Conservation (phyloP, 768 basidiomycete genomes). For the Phlebiopsis gigantea region DNA sequence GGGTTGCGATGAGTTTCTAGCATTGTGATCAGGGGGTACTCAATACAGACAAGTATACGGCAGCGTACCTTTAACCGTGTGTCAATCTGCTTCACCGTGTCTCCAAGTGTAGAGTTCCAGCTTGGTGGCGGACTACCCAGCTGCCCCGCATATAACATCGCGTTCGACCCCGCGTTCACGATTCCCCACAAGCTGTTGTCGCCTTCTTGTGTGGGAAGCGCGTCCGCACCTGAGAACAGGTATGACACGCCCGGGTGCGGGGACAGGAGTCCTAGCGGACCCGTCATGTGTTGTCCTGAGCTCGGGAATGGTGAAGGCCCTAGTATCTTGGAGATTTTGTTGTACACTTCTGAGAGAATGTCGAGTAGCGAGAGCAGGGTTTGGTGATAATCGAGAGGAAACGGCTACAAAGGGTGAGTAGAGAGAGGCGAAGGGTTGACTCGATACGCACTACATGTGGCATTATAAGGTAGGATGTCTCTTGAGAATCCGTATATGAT, state of each 20-base stretch:
- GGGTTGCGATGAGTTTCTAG: constrained; percentile 70
- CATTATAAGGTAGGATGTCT: constrained; percentile 64
- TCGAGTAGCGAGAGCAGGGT: constrained; percentile 85
- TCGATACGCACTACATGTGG: constrained; percentile 64
- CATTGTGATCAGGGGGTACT: neutral
- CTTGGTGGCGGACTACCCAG: constrained; percentile 48
- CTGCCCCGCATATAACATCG: constrained; percentile 27
- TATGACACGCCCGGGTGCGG: constrained; percentile 84
- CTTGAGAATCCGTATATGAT: constrained; percentile 55
- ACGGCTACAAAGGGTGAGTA: constrained; percentile 51
- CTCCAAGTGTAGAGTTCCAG: constrained; percentile 62
- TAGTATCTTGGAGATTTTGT: constrained; percentile 78
- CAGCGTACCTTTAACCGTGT: constrained; percentile 71
- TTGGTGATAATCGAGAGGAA: constrained; percentile 84
- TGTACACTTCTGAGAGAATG: constrained; percentile 84
- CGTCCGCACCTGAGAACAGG: constrained; percentile 51
- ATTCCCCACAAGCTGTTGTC: constrained; percentile 70
- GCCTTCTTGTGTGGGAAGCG: constrained; percentile 31
- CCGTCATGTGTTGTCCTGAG: constrained; percentile 69
- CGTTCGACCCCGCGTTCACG: constrained; percentile 29
- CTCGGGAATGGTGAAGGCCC: constrained; percentile 76
- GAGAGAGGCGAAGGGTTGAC: neutral
- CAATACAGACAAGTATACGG: neutral
- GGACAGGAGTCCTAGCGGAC: constrained; percentile 64
- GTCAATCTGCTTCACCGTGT: constrained; percentile 78